A percentile compares a stretch with the other conserved stretches of the same genome.
Conservation (phyloP, 2,329 filamentous ascomycete genomes). For the Verticillium longisporum region DNA sequence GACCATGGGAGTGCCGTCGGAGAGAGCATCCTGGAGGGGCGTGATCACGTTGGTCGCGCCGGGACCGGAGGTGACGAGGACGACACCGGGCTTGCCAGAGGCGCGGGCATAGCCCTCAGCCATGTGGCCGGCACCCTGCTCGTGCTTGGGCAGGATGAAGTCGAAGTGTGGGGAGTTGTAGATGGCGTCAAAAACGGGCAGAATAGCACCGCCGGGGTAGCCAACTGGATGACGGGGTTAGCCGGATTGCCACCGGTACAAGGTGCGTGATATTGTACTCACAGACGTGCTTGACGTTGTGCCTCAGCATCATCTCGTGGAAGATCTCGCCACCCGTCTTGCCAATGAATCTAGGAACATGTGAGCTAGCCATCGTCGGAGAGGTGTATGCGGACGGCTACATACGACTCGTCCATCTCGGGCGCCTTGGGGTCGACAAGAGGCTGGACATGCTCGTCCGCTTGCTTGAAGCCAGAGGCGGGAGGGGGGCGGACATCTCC, state of each 20-base stretch:
- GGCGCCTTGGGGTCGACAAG: conserved; percentile 52
- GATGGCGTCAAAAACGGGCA: conserved; percentile 97
- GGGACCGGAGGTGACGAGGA: conserved; percentile 92
- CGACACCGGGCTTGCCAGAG: conserved; percentile 88
- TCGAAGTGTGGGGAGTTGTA: conserved; percentile 97
- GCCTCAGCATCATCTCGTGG: conserved; percentile 97
- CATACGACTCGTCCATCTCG: conserved; percentile 77
- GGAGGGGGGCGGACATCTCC: conserved; percentile 54
- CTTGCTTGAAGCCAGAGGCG: conserved; percentile 53
- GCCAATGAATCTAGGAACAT: conserved; percentile 66
- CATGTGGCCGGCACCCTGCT: conserved; percentile 98
- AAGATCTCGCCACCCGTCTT: conserved; percentile 96
- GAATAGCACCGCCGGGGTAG: conserved; percentile 92
- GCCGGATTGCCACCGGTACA: background rate
- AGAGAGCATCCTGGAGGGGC: conserved; percentile 91
- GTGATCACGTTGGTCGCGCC: conserved; percentile 96
- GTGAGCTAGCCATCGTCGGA: background rate
- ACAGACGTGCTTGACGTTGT: conserved; percentile 92
- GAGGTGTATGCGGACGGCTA: conserved; percentile 15
- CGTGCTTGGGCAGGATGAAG: conserved; percentile 90
- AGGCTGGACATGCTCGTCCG: conserved; percentile 58
- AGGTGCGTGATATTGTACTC: conserved; percentile 31
- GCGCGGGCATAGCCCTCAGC: conserved; percentile 94
- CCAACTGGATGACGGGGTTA: conserved; percentile 46
- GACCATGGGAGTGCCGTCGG: conserved; percentile 91